Conservation (phyloP, 2,329 filamentous ascomycete species). For the Fusarium dlaminii region DNA sequence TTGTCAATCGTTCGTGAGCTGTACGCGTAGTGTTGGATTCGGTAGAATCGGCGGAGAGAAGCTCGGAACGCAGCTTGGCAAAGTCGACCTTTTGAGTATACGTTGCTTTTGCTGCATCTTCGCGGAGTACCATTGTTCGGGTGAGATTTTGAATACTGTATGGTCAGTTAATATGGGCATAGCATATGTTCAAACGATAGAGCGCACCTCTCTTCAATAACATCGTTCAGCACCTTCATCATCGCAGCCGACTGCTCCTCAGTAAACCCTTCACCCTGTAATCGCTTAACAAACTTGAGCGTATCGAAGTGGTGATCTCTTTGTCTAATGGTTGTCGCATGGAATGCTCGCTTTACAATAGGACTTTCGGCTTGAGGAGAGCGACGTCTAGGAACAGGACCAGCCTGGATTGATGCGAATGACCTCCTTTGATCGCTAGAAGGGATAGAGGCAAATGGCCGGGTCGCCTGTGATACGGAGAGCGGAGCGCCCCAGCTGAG, state of each 20-base stretch:
- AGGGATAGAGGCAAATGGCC: constrained; percentile 29
- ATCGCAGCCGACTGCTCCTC: constrained; percentile 96
- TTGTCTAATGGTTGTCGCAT: constrained; percentile 65
- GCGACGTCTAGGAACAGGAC: constrained; percentile 16
- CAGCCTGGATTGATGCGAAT: constrained; percentile 34
- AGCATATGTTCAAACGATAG: too few relatives aligned
- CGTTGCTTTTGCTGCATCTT: constrained; percentile 85
- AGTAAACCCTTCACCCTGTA: constrained; percentile 92
- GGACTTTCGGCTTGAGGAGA: constrained; percentile 27
- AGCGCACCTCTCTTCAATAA: constrained; percentile 87
- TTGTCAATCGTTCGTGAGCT: constrained; percentile 90
- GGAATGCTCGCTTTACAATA: constrained; percentile 64
- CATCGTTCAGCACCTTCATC: constrained; percentile 97
- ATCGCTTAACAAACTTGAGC: constrained; percentile 91
- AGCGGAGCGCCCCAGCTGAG: constrained; percentile 60
- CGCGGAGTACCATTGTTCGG: constrained; percentile 95
- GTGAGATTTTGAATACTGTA: constrained; percentile 92
- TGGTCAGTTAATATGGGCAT: not conserved
- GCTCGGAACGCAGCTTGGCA: constrained; percentile 93
- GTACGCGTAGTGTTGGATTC: constrained; percentile 89
- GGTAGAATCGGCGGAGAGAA: constrained; percentile 89
- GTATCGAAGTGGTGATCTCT: constrained; percentile 98
- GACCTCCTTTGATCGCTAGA: constrained; percentile 26
- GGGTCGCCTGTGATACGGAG: constrained; percentile 38
- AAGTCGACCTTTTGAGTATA: constrained; percentile 96